Base-by-base conservation (phyloP, 805 yeast genomes). In the Saccharomycopsis babjevae region DNA sequence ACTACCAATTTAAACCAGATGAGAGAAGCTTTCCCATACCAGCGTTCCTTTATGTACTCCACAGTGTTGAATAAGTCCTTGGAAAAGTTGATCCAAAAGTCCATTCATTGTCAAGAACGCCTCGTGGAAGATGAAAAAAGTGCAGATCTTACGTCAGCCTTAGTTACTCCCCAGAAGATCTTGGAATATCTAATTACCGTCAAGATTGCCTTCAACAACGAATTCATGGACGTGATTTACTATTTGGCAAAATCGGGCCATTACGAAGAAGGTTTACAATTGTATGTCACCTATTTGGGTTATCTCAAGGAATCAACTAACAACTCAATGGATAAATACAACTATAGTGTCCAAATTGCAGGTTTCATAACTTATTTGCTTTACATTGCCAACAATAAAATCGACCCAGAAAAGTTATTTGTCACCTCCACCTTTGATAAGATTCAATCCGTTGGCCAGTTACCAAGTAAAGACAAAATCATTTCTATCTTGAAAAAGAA, bases 351-450 rank as follows among this genome's bases (percentile, higher is more conserved):
- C 28, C 34, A 43, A 57, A 46, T 38, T 20, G 57, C 50, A 25
- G 58, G 57, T 16, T 58, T 58, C 36, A 43, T 60, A 15, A 39
- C 61, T 20, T 62, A 62, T 50, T 50, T 62, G 54, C 22, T 34
- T 15, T 60, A 57, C 57, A 39, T 56, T 20, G 10, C 54, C 5
- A 22, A 34, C 40, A 46, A 58, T 40, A 57, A 55, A 13, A 43
- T 60, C 22, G 32, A 54, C 13, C 46, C 58, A 6, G 59, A 56
- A 32, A 11, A 16, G 15, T 22, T 50, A 7, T 56, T 54, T 28
- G 55, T 54, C 22, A 43, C 56, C n/a, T 20, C 39, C 16, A 13
- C 59, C 2, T 56, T 61, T 30, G 55, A 54, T 20, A 15, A 42
- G 10, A 22, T 20, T 15, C 28, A 30, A 30, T 46, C 54, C 5